Percentiles rank a stretch among this genome's conserved stretches.
Evolutionary conservation across 805 yeast genomes (phyloP).

Genomic region (Metschnikowia bowlesiae): DNA sequence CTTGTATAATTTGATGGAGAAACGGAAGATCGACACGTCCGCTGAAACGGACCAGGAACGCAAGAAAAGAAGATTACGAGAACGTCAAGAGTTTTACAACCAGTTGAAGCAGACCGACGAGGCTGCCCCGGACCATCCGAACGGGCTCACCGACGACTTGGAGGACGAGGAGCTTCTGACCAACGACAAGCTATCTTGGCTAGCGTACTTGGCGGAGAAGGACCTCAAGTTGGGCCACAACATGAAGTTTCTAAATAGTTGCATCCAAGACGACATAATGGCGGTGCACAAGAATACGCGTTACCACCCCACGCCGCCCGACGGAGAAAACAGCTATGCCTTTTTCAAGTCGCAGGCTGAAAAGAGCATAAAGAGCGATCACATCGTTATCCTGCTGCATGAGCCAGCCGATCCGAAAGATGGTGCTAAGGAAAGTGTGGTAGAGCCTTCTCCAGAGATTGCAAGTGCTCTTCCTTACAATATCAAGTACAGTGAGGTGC

Average conservation of each 20-base stretch:
- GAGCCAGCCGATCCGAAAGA: conserved; percentile 16
- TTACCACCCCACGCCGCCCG: conserved; percentile 24
- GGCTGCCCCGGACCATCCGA: conserved; percentile 6
- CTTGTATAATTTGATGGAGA: conserved; percentile 33
- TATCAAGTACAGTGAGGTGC: conserved; percentile 22
- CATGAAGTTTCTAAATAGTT: conserved; percentile 30
- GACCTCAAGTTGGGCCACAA: conserved; percentile 36
- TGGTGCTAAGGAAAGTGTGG: conserved; percentile 6
- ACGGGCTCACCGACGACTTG: conserved; percentile 19
- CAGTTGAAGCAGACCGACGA: conserved; percentile 29
- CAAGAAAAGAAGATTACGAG: conserved; percentile 30
- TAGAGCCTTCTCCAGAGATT: conserved; percentile 22
- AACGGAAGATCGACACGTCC: conserved; percentile 33
- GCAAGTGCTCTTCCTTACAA: conserved; percentile 30
- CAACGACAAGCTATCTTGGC: conserved; percentile 32
- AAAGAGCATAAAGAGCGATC: conserved; percentile 28
- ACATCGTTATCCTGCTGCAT: conserved; percentile 24
- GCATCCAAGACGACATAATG: conserved; percentile 24
- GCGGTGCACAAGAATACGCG: conserved; percentile 25
- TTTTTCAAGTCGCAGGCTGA: conserved; percentile 21
- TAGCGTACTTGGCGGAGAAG: conserved; percentile 34
- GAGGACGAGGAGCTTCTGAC: conserved; percentile 21
- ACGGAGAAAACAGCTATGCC: conserved; percentile 14
- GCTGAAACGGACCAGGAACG: conserved; percentile 34
- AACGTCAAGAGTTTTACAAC: conserved; percentile 38